Conservation (phyloP, 495 filamentous ascomycete species). For the Annulohypoxylon stygium region DNA sequence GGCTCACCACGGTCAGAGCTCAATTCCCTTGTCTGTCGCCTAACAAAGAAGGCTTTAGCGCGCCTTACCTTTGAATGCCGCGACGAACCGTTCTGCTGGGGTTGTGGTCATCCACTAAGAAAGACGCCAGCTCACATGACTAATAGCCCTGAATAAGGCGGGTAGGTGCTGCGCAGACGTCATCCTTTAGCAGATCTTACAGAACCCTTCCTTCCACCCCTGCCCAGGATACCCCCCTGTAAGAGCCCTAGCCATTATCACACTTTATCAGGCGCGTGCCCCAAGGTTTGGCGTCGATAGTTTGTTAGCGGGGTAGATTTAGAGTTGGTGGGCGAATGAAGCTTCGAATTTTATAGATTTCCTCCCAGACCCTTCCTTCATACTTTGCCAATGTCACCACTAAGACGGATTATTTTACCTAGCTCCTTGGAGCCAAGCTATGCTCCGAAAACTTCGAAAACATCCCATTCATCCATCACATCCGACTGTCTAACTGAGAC, state of each 20-base stretch:
- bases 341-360: not conserved
- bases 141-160: conserved; percentile 8
- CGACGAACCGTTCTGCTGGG: conserved; percentile 15
- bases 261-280: conserved; percentile 25
- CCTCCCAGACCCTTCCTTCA: not conserved
- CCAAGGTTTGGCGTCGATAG: conserved; percentile 15
- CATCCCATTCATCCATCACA: not conserved
- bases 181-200: conserved; percentile 37
- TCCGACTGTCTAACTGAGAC: conserved; percentile 7
- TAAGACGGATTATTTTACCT: not conserved
- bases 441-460: conserved; percentile 3
- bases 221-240: conserved; percentile 26
- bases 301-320: conserved; percentile 25
- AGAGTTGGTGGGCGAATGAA: conserved; percentile 3
- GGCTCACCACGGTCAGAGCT: conserved; percentile 16
- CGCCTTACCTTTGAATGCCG: conserved; percentile 37
- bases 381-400: conserved; percentile 9
- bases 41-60: conserved; percentile 22
- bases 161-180: conserved; percentile 22
- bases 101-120: conserved; percentile 18
- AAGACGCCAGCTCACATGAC: conserved; percentile 41
- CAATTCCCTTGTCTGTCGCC: not conserved
- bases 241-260: conserved; percentile 6
- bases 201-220: conserved; percentile 3
- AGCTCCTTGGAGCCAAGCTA: conserved; percentile 8